Conservation (phyloP, 257 asterid genomes). For the Solanum habrochaites region DNA sequence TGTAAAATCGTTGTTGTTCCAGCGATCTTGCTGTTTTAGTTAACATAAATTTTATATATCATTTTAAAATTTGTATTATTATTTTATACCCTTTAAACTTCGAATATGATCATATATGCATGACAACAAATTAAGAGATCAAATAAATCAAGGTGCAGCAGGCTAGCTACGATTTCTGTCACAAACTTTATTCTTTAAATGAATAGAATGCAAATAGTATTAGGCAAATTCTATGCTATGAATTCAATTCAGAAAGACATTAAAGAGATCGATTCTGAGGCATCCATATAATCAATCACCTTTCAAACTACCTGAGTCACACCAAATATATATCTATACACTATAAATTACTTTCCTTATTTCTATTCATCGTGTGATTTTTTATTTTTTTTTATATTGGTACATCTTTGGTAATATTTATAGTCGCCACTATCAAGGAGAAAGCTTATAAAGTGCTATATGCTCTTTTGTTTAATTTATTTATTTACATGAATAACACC, state of each 20-base stretch:
- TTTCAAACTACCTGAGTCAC: too few species aligned
- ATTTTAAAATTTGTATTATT: too few species aligned
- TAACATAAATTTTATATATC: too few species aligned
- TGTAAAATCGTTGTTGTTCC: fast-evolving
- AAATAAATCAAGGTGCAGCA: not conserved
- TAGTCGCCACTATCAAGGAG: not conserved
- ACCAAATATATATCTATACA: too few species aligned
- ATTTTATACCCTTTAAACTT: too few species aligned
- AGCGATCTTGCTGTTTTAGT: too few species aligned
- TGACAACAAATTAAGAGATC: not conserved
- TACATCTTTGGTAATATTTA: not conserved
- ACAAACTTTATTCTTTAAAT: fast-evolving
- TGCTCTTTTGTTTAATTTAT: not conserved
- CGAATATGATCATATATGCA: not conserved
- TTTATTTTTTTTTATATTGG: not conserved
- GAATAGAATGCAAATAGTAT: too few species aligned
- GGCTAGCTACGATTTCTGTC: not conserved
- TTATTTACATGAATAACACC: not conserved
- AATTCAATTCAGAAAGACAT: too few species aligned
- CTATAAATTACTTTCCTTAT: not conserved
- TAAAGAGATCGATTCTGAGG: too few species aligned
- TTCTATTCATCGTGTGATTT: not conserved
- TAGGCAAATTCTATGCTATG: too few species aligned
- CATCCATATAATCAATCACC: too few species aligned
- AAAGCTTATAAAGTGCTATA: not conserved